A percentile compares a stretch with the other conserved stretches of the same genome.
Evolutionary conservation across 352 stramenopile genomes (phyloP).

Genomic region (Phytophthora constricta): DNA sequence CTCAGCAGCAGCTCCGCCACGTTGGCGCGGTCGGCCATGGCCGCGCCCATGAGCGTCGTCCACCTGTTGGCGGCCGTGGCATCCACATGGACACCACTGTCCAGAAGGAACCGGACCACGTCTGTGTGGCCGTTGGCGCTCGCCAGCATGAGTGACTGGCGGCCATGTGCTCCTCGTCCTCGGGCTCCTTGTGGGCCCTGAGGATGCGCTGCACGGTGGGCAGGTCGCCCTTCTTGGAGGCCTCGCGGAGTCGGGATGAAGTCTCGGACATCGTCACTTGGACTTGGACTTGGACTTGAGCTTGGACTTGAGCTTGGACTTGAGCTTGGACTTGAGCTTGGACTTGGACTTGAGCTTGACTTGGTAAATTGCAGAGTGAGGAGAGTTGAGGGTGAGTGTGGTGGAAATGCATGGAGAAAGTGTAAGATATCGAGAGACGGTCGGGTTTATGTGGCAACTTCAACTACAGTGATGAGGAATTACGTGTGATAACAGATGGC

Average conservation of each 20-base stretch:
- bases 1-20: slow-evolving; percentile 10
- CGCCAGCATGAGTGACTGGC: background rate
- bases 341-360: too few species aligned
- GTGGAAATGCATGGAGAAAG: too few species aligned
- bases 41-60: slow-evolving; percentile 23
- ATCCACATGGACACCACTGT: slow-evolving; percentile 1
- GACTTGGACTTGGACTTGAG: too few species aligned
- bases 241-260: background rate
- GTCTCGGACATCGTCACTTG: background rate
- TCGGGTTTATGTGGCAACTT: too few species aligned
- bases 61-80: slow-evolving; percentile 1
- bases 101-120: slow-evolving; percentile 4
- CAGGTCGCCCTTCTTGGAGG: background rate
- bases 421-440: too few species aligned
- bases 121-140: background rate
- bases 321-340: too few species aligned
- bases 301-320: too few species aligned
- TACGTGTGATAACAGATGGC: too few species aligned
- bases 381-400: too few species aligned
- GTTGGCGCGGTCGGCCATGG: slow-evolving; percentile 8
- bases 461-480: too few species aligned
- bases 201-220: background rate
- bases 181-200: background rate
- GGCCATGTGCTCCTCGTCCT: background rate
- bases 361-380: too few species aligned